phyloP scores from a whole-genome alignment of 2,329 filamentous ascomycete species.

The Xylaria sp. region DNA sequence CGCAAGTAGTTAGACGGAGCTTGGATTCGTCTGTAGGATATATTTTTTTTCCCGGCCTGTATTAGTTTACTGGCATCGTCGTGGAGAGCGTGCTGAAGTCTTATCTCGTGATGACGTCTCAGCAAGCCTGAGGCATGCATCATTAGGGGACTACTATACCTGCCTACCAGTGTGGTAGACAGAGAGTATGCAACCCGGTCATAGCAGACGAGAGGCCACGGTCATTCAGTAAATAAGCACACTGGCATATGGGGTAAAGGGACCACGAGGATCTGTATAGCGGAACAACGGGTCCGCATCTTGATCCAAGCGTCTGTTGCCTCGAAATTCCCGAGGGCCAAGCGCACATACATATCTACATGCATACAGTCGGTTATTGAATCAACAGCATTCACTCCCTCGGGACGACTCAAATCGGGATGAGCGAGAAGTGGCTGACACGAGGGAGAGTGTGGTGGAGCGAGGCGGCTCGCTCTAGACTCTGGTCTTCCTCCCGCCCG shows the following conservation, averaged over 20 bases:
- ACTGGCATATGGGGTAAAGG: not conserved
- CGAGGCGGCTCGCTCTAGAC: constrained; percentile 13
- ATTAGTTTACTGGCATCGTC: not conserved
- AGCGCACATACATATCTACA: constrained; percentile 6
- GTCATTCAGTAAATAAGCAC: not conserved
- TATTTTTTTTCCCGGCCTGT: not conserved
- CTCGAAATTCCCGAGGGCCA: constrained; percentile 20
- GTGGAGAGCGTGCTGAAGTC: not conserved
- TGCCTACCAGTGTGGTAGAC: not conserved
- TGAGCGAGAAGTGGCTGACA: constrained; percentile 25
- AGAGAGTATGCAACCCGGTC: not conserved
- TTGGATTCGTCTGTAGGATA: not conserved
- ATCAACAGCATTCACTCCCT: constrained; percentile 5
- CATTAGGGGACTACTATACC: not conserved
- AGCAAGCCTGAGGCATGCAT: not conserved
- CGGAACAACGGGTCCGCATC: constrained; percentile 24
- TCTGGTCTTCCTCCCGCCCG: constrained; percentile 12
- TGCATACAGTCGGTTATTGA: no score
- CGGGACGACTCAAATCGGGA: constrained; percentile 16
- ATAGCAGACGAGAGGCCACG: not conserved
- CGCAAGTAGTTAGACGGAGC: not conserved
- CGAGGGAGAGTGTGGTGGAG: constrained; percentile 14
- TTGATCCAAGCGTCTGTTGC: constrained; percentile 5
- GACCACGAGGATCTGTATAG: not conserved
- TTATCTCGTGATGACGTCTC: not conserved